Percentiles rank a stretch among this genome's conserved stretches.
Conservation (phyloP, 345 rosid species). For the Salix brachista region DNA sequence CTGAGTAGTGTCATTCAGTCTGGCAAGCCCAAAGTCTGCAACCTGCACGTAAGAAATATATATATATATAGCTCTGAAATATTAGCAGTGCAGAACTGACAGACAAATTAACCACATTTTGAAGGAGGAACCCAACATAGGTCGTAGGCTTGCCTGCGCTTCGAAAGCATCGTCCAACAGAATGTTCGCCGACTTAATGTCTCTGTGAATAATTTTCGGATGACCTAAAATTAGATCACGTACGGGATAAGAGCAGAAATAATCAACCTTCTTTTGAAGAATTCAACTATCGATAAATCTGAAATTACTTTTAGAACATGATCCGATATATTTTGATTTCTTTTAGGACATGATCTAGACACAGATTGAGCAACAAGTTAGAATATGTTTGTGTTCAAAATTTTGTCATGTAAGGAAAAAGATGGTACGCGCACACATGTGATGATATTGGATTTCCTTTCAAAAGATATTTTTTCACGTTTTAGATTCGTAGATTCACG, state of each 20-base stretch:
- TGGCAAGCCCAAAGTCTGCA: slow-evolving; percentile 98
- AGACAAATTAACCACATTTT: neutral
- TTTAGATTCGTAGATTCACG: too few species aligned
- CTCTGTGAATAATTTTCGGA: slow-evolving; percentile 92
- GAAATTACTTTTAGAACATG: neutral
- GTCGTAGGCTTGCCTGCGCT: slow-evolving; percentile 58
- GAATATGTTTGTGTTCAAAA: too few species aligned
- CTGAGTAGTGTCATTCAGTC: slow-evolving; percentile 65
- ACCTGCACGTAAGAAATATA: slow-evolving; percentile 44
- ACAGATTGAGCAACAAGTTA: neutral
- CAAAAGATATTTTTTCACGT: too few species aligned
- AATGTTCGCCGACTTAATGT: slow-evolving; percentile 91
- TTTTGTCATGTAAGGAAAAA: too few species aligned
- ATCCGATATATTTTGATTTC: neutral
- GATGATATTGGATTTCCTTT: too few species aligned
- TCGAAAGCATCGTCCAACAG: slow-evolving; percentile 71
- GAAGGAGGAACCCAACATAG: neutral
- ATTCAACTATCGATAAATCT: too few species aligned
- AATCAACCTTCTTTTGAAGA: neutral
- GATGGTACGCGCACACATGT: too few species aligned
- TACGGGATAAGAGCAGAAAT: neutral
- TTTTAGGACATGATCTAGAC: neutral
- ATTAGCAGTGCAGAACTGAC: neutral
- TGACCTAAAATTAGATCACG: slow-evolving; percentile 49
- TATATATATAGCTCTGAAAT: neutral